A percentile compares a stretch with the other conserved stretches of the same genome.
Evolutionary conservation across 305 asterid species (phyloP).

Genomic region (Fraxinus angustifolia): DNA sequence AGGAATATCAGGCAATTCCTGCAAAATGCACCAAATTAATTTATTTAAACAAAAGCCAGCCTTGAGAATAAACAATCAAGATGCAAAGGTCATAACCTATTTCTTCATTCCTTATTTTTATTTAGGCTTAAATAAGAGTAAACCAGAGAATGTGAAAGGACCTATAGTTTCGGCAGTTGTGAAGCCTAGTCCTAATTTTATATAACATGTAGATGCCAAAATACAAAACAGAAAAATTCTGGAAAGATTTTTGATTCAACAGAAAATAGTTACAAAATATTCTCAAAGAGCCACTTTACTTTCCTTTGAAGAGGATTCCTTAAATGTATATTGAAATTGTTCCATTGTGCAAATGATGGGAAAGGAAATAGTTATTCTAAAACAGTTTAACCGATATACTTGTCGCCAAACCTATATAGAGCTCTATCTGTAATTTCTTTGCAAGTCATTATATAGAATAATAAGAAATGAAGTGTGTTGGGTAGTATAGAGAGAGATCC

Average conservation of each 20-base stretch:
- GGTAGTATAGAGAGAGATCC: background rate
- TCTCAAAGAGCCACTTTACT: background rate
- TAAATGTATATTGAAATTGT: background rate
- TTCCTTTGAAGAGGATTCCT: background rate
- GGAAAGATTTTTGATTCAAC: background rate
- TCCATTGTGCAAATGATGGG: background rate
- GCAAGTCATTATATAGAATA: background rate
- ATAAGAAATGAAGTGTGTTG: background rate
- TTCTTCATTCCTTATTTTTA: background rate
- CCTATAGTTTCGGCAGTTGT: background rate
- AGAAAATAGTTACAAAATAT: background rate
- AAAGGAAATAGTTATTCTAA: background rate
- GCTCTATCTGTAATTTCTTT: background rate
- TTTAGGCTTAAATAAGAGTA: background rate
- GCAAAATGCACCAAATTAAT: conserved; percentile 26
- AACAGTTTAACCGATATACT: background rate
- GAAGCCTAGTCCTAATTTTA: background rate
- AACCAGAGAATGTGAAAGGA: background rate
- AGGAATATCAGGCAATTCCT: conserved; percentile 90
- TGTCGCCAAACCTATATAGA: background rate
- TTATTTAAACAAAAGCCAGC: background rate
- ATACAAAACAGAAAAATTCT: background rate
- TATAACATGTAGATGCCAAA: background rate
- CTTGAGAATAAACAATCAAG: background rate
- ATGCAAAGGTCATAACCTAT: background rate